Evolutionary conservation across 1,284 basidiomycete species (phyloP), one percentile per base, ranked within the genome.

Genomic region (Uromyces viciae-fabae): DNA sequence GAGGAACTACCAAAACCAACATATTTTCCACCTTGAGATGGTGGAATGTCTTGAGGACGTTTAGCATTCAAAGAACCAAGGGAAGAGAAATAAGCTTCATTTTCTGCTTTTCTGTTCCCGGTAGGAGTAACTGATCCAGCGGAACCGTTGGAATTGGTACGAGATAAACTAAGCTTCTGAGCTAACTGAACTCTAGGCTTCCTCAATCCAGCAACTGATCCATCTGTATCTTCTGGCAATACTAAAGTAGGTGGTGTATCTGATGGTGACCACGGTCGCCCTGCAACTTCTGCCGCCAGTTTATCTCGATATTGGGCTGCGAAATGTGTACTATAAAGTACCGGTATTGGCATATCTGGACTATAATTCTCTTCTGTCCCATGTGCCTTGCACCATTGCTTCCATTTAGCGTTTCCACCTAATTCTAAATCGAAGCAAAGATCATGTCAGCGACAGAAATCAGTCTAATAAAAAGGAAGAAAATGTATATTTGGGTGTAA

Each of bases 21-120:
- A 85, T 94, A 94, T 60, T 90, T 90, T 54, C 93, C 93, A 72
- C 93, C 93, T 87, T 94, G 93, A 1, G 92, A 93, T 36, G 93
- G 93, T 1, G 92, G 92, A 40, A 94, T 86, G 84, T 93, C 88
- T 4, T 88, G 89, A 19, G 92, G 88, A 22, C 93, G 90, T 72
- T 86, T 86, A 2, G 92, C 92, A 84, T 94, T 94, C 9, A 88
- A 86, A 75, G 89, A 89, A 14, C 93, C 93, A 28, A 94, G 89
- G 62, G 86, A 87, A 28, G 92, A 87, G 85, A 94, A 94, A 86
- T 90, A 94, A 71, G 87, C 85, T 83, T 94, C 93, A 84, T 94
- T 94, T 43, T 89, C 89, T 28, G 89, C 84, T 86, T 92, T 93
- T 84, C 91, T 91, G 11, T 69, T 62, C 31, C n/a, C 64, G 43